Base-by-base conservation (phyloP, 805 yeast species). In the Candida sithepensis region DNA sequence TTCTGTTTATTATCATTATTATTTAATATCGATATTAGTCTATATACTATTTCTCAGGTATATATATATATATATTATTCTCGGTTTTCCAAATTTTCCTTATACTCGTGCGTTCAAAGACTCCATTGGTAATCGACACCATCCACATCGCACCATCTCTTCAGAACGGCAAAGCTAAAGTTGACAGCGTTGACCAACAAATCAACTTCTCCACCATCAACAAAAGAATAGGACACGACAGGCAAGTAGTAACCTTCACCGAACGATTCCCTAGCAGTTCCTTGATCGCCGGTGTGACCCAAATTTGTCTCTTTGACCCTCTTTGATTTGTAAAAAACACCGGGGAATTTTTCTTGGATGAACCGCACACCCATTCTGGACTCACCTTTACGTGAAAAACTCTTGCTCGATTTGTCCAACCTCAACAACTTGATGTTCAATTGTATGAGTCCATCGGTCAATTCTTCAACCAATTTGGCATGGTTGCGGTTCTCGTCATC, bases 161-260 rank as follows among this genome's bases (percentile, higher is more conserved):
- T 57, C 16, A 62, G 39, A 9, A 57, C 50, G 28, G 43, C 49
- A 18, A 59, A 49, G 10, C 63, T 49, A 42, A 63, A 60, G 40
- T 58, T 58, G 26, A 57, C 50, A 10, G 59, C 46, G 4, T 49
- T 54, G 5, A 45, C 42, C 20, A 57, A 33, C 10, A 50, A 52
- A 13, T 39, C 42, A 8, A 23, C 30, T 8, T 21, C 34, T 22
- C 26, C 32, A 20, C 33, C 23, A 14, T 22, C 38, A 13, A 41
- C 19, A 16, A 34, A 22, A 13, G 24, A 16, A 34, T 26, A 22
- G 6, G 39, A 34, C 8, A 42, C 28, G 16, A 36, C 33, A 13
- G 37, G 23, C 12, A 21, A 9, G 19, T 36, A 42, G 13, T 42
- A 21, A 4, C 38, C 44, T 3, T 22, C 36, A 12, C 28, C 32